These are phyloP conservation scores for Dorcoceras hygrometricum DNA, from an alignment of 257 asterid genomes.

Conservation along the genomic window DNA sequence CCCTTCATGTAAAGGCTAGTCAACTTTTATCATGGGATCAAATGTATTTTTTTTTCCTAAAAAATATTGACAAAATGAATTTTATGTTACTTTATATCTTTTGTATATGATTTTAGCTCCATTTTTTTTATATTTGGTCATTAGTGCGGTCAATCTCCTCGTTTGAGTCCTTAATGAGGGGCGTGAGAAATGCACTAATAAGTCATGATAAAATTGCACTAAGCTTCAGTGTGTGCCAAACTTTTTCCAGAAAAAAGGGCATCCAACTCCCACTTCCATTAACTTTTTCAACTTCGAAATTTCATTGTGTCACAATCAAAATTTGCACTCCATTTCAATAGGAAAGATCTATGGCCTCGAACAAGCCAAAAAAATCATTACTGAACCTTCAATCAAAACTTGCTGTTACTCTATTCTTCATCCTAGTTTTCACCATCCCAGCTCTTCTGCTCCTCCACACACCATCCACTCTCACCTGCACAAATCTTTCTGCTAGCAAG, in stretches of 20 bases:
- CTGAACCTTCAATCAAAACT: conserved; percentile 58
- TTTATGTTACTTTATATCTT: too few species aligned
- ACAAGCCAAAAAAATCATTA: conserved; percentile 44
- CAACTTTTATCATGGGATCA: too few species aligned
- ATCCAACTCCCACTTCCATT: conserved; percentile 34
- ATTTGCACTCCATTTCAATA: conserved; percentile 17
- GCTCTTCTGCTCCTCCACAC: conserved; percentile 76
- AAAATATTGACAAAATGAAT: too few species aligned
- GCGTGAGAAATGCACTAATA: conserved; percentile 41
- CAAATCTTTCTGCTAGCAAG: conserved; percentile 30
- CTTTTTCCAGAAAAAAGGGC: conserved; percentile 32
- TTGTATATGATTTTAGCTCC: too few species aligned
- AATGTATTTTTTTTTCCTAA: too few species aligned
- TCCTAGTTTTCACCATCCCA: conserved; percentile 78
- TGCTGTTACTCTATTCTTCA: conserved; percentile 68
- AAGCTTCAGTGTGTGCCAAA: conserved; percentile 45
- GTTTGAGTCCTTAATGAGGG: conserved; percentile 16
- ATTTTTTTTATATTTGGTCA: too few species aligned
- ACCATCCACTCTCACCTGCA: conserved; percentile 46
- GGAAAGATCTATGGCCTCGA: conserved; percentile 43
- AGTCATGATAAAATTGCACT: conserved; percentile 26
- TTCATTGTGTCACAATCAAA: conserved; percentile 11
- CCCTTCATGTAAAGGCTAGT: conserved; percentile 26
- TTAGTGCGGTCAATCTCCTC: too few species aligned
- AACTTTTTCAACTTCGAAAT: conserved; percentile 32